Percentiles rank a stretch among this genome's conserved stretches.
These are phyloP conservation scores for Tolypocladium capitatum DNA, from an alignment of 2,329 filamentous ascomycete genomes.

Conservation along the genomic window DNA sequence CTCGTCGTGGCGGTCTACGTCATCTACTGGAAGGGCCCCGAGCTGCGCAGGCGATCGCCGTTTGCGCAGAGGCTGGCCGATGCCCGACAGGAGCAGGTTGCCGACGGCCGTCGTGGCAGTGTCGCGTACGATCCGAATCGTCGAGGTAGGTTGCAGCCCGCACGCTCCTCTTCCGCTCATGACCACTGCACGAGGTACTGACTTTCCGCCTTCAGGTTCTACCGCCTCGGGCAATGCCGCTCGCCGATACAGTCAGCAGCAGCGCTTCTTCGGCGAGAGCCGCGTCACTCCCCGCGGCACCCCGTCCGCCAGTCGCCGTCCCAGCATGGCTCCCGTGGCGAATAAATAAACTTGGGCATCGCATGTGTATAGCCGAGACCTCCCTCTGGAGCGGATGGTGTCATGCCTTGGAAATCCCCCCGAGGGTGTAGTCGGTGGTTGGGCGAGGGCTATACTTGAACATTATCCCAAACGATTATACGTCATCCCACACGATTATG, in stretches of 20 bases:
- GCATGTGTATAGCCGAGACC: background rate
- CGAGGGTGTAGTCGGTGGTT: too few relatives aligned
- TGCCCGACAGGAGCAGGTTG: constrained; percentile 17
- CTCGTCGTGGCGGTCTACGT: constrained; percentile 51
- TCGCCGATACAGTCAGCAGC: constrained; percentile 23
- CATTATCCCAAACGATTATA: too few relatives aligned
- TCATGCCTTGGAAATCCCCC: too few relatives aligned
- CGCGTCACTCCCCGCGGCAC: constrained; percentile 26
- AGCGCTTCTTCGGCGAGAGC: constrained; percentile 28
- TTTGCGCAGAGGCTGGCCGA: constrained; percentile 51
- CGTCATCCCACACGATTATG: too few relatives aligned
- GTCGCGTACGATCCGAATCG: constrained; percentile 11
- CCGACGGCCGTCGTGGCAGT: constrained; percentile 17
- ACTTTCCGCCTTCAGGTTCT: constrained; percentile 8
- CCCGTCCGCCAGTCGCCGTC: constrained; percentile 21
- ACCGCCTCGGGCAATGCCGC: constrained; percentile 8
- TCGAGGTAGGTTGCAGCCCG: constrained; percentile 13
- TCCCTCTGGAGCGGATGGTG: too few relatives aligned
- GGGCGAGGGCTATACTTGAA: too few relatives aligned
- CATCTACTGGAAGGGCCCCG: constrained; percentile 52
- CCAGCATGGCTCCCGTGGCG: constrained; percentile 9
- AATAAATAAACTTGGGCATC: constrained; percentile 2
- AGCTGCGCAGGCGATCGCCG: constrained; percentile 44
- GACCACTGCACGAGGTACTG: background rate
- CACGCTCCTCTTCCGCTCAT: background rate